Evolutionary conservation across 2,329 filamentous ascomycete species (phyloP).

Genomic region (Xylaria sp.): DNA sequence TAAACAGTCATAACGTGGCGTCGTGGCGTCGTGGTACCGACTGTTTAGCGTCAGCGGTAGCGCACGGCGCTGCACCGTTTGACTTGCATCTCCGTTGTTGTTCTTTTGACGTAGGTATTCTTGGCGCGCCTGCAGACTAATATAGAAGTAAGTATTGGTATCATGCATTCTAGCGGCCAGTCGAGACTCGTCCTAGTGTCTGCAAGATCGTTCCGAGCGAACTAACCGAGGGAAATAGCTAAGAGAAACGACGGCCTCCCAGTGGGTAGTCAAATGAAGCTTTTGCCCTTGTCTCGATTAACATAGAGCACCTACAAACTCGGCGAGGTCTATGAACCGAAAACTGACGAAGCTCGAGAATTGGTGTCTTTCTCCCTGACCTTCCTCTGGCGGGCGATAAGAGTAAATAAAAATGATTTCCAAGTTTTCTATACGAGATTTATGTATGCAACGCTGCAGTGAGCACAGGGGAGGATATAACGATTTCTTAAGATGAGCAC

Average conservation of each 20-base stretch:
- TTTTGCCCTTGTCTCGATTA: neutral
- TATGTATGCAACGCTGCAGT: neutral
- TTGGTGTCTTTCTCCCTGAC: neutral
- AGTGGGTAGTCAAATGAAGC: neutral
- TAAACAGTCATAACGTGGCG: neutral
- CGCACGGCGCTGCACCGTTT: constrained; percentile 9
- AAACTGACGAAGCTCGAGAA: neutral
- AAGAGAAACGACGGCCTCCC: neutral
- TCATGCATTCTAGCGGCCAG: constrained; percentile 24
- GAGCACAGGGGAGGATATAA: neutral
- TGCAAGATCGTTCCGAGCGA: neutral
- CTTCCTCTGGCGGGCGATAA: neutral
- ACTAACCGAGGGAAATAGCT: neutral
- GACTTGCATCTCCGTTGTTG: neutral
- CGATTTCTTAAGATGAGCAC: neutral
- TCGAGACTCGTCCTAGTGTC: constrained; percentile 25
- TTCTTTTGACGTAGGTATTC: neutral
- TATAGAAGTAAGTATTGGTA: constrained; percentile 28
- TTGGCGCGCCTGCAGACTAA: constrained; percentile 18
- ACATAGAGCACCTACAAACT: neutral
- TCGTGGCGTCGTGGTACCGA: constrained; percentile 8
- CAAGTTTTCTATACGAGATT: neutral
- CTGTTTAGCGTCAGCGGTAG: neutral
- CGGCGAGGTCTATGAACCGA: neutral
- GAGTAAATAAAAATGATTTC: neutral